A percentile compares a stretch with the other conserved stretches of the same genome.
Conservation (phyloP, 495 filamentous ascomycete genomes). For the Penicillium cinerascens region DNA sequence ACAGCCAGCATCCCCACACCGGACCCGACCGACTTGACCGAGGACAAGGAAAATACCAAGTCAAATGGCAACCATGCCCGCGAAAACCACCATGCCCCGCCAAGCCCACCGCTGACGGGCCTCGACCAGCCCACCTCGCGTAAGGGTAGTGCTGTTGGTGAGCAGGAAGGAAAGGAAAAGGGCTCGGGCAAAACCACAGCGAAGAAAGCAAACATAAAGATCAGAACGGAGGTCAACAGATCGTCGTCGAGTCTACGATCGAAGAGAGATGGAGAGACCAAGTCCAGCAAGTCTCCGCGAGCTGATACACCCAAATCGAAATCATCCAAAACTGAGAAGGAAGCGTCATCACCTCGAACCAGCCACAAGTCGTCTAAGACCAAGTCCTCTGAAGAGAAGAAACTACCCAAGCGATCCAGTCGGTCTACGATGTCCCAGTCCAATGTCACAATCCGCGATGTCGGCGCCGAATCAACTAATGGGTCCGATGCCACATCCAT, state of each 20-base stretch:
- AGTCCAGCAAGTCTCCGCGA: slow-evolving; percentile 37
- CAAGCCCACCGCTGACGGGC: slow-evolving; percentile 61
- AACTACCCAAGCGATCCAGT: slow-evolving; percentile 33
- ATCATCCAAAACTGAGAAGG: slow-evolving; percentile 28
- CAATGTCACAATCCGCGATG: slow-evolving; percentile 37
- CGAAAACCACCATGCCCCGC: slow-evolving; percentile 46
- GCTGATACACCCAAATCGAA: slow-evolving; percentile 44
- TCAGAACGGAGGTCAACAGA: slow-evolving; percentile 39
- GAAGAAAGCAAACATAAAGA: slow-evolving; percentile 37
- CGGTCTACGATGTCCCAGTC: slow-evolving; percentile 33
- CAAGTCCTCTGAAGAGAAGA: slow-evolving; percentile 31
- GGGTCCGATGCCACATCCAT: slow-evolving; percentile 67
- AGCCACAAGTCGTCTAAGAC: slow-evolving; percentile 35
- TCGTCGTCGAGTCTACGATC: slow-evolving; percentile 43
- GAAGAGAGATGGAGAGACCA: slow-evolving; percentile 37
- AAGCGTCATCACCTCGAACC: slow-evolving; percentile 27
- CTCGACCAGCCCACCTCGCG: slow-evolving; percentile 48
- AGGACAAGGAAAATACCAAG: slow-evolving; percentile 37
- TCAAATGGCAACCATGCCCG: slow-evolving; percentile 25
- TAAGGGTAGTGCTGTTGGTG: slow-evolving; percentile 39
- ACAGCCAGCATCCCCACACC: slow-evolving; percentile 70
- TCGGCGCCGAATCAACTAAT: slow-evolving; percentile 41
- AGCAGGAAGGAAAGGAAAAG: slow-evolving; percentile 38
- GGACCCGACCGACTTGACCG: slow-evolving; percentile 72
- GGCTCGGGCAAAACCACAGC: slow-evolving; percentile 37